These are phyloP conservation scores for Podaxis sp. DNA, from an alignment of 768 basidiomycete genomes.

Conservation along the genomic window DNA sequence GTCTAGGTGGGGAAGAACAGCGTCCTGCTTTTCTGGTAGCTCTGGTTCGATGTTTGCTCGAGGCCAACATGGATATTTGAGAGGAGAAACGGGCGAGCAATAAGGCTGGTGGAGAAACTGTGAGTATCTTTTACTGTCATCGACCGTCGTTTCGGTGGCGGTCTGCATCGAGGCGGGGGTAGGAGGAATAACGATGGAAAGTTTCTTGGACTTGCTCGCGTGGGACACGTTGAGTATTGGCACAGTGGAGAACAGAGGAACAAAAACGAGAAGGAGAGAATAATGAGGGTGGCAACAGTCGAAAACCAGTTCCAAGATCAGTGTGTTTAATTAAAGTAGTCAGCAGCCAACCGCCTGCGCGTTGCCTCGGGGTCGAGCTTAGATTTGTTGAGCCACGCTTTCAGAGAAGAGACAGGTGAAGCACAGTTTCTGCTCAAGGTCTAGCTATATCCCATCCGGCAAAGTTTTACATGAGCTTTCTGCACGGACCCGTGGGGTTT, in stretches of 20 bases:
- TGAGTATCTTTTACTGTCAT: background rate
- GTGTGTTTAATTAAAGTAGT: background rate
- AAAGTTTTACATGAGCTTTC: background rate
- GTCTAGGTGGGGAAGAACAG: background rate
- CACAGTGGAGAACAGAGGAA: background rate
- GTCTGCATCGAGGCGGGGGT: conserved; percentile 13
- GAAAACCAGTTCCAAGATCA: background rate
- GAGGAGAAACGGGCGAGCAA: conserved; percentile 1
- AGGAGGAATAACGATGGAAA: conserved; percentile 23
- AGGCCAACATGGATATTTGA: background rate
- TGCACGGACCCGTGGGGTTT: conserved; percentile 3
- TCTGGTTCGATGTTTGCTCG: background rate
- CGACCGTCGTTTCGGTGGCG: conserved; percentile 5
- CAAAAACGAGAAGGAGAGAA: background rate
- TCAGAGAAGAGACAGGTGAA: background rate
- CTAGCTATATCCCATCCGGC: background rate
- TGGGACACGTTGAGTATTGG: background rate
- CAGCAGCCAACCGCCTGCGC: background rate
- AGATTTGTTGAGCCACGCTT: background rate
- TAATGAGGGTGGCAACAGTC: too few species aligned
- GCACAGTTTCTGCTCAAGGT: background rate
- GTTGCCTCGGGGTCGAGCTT: background rate
- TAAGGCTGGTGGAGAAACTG: conserved; percentile 8
- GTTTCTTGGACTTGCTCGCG: conserved; percentile 15
- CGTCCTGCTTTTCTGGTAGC: background rate